Base-by-base conservation (phyloP, 1,139 yeast species). In the Nadsonia starkeyi-henricii region DNA sequence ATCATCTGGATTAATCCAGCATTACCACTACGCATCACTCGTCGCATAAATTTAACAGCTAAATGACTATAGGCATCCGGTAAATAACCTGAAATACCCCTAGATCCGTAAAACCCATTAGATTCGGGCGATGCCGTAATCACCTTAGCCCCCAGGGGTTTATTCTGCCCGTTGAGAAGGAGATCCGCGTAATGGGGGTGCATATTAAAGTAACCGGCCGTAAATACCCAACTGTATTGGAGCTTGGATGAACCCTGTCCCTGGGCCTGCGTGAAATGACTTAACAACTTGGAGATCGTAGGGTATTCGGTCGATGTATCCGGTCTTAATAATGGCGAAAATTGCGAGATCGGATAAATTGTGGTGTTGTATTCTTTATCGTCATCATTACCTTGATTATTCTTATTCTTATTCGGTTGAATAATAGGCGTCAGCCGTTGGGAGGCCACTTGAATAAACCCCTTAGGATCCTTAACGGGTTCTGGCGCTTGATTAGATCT, bases 121-220 rank as follows among this genome's bases (percentile, higher is more conserved):
- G 99, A 96, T 41, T 63, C 58, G 0, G 95, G 95, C 0, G 96
- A 78, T 0, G 97, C 97, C 0, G 96, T 85, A 43, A 91, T 83
- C 4, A 91, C 83, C 1, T 73, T 68, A 1, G 46, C 49, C 17
- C 4, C 4, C 1, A 95, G 95, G 2, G 51, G 48, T 15, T 61
- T 53, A 2, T 54, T 50, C 0, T 93, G 81, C 28, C 71, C 70
- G 0, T 88, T 75, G 44, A 69, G 68, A 42, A 86, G 63, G 45
- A 91, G 69, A 44, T 74, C 71, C n/a, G 70, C 66, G 51, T 85
- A 81, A 45, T 79, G 79, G 0, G 95, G 86, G 46, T 82, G 77
- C 77, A 91, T 82, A 62, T 91, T 93, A 70, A 91, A 93, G 63
- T 91, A 91, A 1, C 99, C 99, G 0, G 98, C 96, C 0, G 98